A percentile compares a stretch with the other conserved stretches of the same genome.
Conservation (phyloP, 176 grass and related monocot genomes). For the Paspalum notatum region DNA sequence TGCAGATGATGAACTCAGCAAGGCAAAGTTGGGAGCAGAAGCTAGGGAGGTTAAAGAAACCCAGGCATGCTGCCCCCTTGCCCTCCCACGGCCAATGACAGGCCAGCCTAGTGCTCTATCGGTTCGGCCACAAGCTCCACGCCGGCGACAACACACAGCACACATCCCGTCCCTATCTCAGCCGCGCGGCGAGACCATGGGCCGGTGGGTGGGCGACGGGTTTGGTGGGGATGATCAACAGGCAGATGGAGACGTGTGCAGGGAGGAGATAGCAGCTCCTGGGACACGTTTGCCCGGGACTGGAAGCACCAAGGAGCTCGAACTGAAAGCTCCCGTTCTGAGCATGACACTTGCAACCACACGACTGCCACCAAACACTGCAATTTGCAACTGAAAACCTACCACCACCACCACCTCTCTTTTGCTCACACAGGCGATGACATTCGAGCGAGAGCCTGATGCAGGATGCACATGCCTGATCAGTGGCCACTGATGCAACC, state of each 20-base stretch:
- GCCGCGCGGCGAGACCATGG: constrained; percentile 21
- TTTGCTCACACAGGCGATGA: not conserved
- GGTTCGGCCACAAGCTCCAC: constrained; percentile 48
- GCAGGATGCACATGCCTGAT: constrained; percentile 34
- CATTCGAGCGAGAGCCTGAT: constrained; percentile 9
- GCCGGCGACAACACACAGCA: constrained; percentile 49
- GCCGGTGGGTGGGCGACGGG: constrained; percentile 4
- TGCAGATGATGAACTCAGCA: constrained; percentile 47
- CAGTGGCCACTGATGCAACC: constrained; percentile 30
- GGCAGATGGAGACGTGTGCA: constrained; percentile 38
- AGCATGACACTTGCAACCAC: constrained; percentile 40
- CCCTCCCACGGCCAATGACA: constrained; percentile 43
- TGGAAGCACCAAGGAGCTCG: constrained; percentile 35
- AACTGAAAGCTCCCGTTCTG: constrained; percentile 39
- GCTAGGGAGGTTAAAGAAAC: constrained; percentile 37
- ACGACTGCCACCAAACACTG: constrained; percentile 32
- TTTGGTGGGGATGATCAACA: constrained; percentile 40
- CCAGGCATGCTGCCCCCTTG: constrained; percentile 41
- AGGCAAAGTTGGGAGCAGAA: constrained; percentile 42
- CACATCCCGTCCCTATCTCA: constrained; percentile 27
- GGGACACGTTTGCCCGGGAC: constrained; percentile 32
- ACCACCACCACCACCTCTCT: constrained; percentile 24
- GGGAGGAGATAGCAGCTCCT: constrained; percentile 33
- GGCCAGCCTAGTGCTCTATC: constrained; percentile 46
- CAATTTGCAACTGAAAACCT: constrained; percentile 39